These are phyloP conservation scores for Mrakia gelida DNA, from an alignment of 768 basidiomycete species.

Conservation along the genomic window DNA sequence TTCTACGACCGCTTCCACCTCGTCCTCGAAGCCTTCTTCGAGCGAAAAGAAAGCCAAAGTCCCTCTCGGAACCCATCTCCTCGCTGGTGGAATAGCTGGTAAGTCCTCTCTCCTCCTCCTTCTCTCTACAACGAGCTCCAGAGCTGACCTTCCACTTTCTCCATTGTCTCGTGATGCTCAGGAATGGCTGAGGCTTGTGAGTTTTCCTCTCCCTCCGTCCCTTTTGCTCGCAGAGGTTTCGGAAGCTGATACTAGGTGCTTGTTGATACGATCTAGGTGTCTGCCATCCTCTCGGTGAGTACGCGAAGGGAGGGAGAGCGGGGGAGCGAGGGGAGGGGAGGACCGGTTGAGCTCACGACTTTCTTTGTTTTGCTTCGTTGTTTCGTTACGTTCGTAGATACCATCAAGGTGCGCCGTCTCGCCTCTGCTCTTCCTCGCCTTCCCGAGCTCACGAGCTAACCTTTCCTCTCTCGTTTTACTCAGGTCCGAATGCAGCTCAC, in stretches of 20 bases:
- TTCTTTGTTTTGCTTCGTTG: background rate
- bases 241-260: background rate
- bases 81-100: slow-evolving; percentile 83
- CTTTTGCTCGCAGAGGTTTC: no score
- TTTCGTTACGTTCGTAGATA: slow-evolving; percentile 52
- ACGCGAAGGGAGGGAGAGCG: background rate
- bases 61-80: slow-evolving; percentile 62
- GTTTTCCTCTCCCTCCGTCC: background rate
- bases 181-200: slow-evolving; percentile 32
- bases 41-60: slow-evolving; percentile 37
- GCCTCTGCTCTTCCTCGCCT: background rate
- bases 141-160: background rate
- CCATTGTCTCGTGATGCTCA: background rate
- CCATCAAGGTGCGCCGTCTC: slow-evolving; percentile 62
- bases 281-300: slow-evolving; percentile 32
- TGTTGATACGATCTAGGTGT: background rate
- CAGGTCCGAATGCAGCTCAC: slow-evolving; percentile 97
- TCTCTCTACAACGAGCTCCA: background rate
- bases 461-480: background rate
- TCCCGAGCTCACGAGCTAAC: no score
- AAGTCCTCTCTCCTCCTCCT: slow-evolving; percentile 22
- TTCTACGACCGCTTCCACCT: background rate
- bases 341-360: no score
- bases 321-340: background rate
- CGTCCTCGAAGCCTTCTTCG: background rate